phyloP scores from a whole-genome alignment of 371 early-diverging fungal species.

The Sporodiniella umbellata region DNA sequence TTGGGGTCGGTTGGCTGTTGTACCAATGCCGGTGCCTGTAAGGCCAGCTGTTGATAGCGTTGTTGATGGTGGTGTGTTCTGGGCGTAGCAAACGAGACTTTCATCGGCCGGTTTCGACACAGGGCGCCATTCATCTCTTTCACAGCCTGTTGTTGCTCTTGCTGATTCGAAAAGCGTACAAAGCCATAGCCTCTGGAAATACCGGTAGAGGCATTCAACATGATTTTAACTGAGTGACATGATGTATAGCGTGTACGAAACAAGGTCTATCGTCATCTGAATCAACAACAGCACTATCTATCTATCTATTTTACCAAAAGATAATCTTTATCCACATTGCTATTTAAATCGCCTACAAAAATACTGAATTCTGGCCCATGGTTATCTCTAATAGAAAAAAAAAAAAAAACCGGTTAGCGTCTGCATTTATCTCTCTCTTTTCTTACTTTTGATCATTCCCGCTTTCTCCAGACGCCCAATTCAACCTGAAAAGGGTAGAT shows the following conservation, averaged over 20 bases:
- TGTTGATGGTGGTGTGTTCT: constrained; percentile 50
- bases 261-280: constrained; percentile 25
- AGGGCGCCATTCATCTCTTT: constrained; percentile 72
- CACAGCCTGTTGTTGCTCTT: constrained; percentile 72
- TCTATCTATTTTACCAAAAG: constrained; percentile 57
- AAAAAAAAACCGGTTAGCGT: too few species aligned
- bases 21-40: constrained; percentile 38
- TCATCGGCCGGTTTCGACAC: constrained; percentile 71
- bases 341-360: constrained; percentile 85
- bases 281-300: not conserved
- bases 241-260: constrained; percentile 61
- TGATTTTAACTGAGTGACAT: constrained; percentile 76
- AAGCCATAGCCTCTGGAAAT: constrained; percentile 79
- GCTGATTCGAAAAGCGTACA: constrained; percentile 69
- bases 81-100: constrained; percentile 84
- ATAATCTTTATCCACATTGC: constrained; percentile 70
- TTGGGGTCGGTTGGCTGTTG: constrained; percentile 71
- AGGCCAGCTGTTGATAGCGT: constrained; percentile 23
- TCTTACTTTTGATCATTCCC: constrained; percentile 42
- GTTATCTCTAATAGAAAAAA: constrained; percentile 38
- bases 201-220: constrained; percentile 68
- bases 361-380: constrained; percentile 74
- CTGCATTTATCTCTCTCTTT: too few species aligned
- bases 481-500: constrained; percentile 74
- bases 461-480: constrained; percentile 87